These are phyloP conservation scores for Scheffersomyces parashehatae DNA, from an alignment of 1,139 yeast genomes.

Conservation along the genomic window DNA sequence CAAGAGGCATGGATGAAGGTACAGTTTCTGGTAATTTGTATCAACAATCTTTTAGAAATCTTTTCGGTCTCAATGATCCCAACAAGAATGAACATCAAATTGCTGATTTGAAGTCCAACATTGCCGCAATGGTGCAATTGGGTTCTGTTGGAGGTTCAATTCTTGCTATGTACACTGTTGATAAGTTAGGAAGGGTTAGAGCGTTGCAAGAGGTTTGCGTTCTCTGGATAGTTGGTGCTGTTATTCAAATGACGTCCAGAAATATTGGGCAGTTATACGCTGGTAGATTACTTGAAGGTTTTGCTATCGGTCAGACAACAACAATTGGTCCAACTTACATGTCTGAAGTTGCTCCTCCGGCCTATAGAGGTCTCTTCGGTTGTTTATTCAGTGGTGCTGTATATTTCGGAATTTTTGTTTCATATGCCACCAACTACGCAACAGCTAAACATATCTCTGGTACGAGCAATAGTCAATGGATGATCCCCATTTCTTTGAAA, in stretches of 20 bases:
- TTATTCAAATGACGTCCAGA: constrained; percentile 49
- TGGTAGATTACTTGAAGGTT: constrained; percentile 55
- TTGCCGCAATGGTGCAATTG: constrained; percentile 62
- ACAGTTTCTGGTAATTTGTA: constrained; percentile 45
- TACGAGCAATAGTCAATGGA: constrained; percentile 36
- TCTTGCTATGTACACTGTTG: constrained; percentile 51
- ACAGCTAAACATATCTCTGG: constrained; percentile 33
- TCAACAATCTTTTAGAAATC: constrained; percentile 41
- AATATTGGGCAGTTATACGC: constrained; percentile 53
- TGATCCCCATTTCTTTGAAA: constrained; percentile 39
- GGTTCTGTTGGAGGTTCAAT: constrained; percentile 63
- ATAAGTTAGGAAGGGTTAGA: constrained; percentile 55
- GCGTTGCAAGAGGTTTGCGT: constrained; percentile 48
- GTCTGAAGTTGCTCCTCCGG: constrained; percentile 55
- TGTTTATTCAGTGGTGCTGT: constrained; percentile 58
- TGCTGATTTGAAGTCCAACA: constrained; percentile 54
- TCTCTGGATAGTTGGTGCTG: constrained; percentile 48
- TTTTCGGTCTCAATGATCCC: constrained; percentile 49
- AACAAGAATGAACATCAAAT: constrained; percentile 31
- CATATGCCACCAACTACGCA: constrained; percentile 52
- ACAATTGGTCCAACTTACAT: constrained; percentile 58
- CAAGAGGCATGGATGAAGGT: constrained; percentile 69
- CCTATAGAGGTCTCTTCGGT: constrained; percentile 52
- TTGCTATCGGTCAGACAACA: constrained; percentile 58
- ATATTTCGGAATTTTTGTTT: constrained; percentile 52